Percentiles rank a stretch among this genome's conserved stretches.
Evolutionary conservation across 1,139 yeast species (phyloP).

Genomic region (Taiozyma sp.): DNA sequence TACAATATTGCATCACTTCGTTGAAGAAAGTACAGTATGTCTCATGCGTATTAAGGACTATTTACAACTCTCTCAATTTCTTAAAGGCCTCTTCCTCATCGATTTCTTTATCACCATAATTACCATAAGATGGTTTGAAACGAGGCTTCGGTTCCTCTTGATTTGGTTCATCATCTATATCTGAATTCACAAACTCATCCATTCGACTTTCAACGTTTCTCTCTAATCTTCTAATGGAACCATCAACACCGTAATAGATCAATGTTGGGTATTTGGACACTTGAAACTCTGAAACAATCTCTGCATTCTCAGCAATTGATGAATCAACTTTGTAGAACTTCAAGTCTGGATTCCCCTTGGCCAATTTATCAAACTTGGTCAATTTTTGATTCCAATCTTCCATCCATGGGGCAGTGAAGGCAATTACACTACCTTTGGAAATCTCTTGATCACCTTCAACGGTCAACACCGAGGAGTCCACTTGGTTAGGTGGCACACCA

Average conservation of each 20-base stretch:
- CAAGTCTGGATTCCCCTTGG: constrained; percentile 10
- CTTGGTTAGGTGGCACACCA: constrained; percentile 19
- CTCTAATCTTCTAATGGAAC: constrained; percentile 5
- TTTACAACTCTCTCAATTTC: constrained; percentile 16
- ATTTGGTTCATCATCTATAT: constrained; percentile 2
- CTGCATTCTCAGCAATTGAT: constrained; percentile 10
- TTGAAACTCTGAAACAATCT: constrained; percentile 15
- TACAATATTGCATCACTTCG: too few species aligned
- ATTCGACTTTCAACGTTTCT: constrained; percentile 2
- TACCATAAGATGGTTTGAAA: constrained; percentile 1
- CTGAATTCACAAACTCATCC: constrained; percentile 1
- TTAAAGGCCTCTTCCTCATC: constrained; percentile 16
- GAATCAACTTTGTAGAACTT: constrained; percentile 16
- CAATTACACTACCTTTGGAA: constrained; percentile 9
- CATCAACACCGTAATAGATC: constrained; percentile 9
- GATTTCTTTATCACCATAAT: constrained; percentile 1
- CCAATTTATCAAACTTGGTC: constrained; percentile 16
- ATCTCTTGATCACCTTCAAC: constrained; percentile 4
- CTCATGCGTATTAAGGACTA: too few species aligned
- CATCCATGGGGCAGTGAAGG: constrained; percentile 21
- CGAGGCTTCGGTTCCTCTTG: background rate
- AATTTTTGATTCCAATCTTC: constrained; percentile 16
- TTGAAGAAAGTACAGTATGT: too few species aligned
- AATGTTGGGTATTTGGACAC: constrained; percentile 17
- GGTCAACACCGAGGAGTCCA: constrained; percentile 7